Evolutionary conservation across 129 eudicot species (phyloP).

Genomic region (Kitagawia praeruptora): DNA sequence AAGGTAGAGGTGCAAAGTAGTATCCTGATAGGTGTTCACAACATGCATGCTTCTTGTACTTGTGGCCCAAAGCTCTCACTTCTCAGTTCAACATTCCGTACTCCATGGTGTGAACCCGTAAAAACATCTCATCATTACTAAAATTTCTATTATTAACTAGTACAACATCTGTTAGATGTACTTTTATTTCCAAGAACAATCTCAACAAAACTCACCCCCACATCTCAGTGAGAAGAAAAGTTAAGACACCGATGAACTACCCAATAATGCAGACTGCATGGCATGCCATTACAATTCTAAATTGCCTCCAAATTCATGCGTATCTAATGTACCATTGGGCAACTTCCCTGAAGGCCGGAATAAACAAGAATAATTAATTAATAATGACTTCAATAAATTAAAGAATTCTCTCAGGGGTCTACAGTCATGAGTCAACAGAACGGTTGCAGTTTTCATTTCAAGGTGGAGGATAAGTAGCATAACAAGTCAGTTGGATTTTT

Average conservation of each 20-base stretch:
- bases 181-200: background rate
- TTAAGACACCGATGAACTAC: background rate
- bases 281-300: background rate
- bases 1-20: slow-evolving; percentile 7
- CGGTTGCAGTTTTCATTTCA: background rate
- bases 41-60: background rate
- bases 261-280: slow-evolving; percentile 5
- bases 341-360: background rate
- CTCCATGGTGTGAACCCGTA: background rate
- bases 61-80: background rate
- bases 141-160: background rate
- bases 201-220: background rate
- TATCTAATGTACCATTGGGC: background rate
- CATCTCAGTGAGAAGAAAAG: background rate
- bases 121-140: background rate
- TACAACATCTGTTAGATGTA: background rate
- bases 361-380: background rate
- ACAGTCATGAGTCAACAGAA: background rate
- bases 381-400: background rate
- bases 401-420: background rate
- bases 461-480: background rate
- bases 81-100: background rate
- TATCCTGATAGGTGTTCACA: background rate
- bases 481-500: background rate
- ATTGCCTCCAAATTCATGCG: background rate